Evolutionary conservation across 257 asterid genomes (phyloP), one percentile per base, ranked within the genome.

Genomic region (Plantago major): DNA sequence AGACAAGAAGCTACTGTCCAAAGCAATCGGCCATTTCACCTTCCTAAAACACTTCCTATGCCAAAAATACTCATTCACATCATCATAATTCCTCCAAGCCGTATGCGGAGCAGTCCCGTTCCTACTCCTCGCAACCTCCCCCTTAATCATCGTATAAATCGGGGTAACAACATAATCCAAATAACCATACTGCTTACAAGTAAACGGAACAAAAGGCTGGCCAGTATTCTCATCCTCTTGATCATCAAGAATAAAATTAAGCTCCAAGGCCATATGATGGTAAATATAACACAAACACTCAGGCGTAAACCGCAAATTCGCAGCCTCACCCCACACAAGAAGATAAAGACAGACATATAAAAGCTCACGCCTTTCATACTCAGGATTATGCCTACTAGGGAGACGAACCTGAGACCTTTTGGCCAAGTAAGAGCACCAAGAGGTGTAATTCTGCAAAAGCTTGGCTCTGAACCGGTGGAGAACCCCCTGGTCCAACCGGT

Each of bases 31-130:
- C 98, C 98, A 91, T 53, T 81, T 82, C 59, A 91, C 58, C 73
- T 76, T 88, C 81, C 67, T 74, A 62, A 91, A 88, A 79, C 95
- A 88, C 64, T 66, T 81, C 79, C 88, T 82, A n/a, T 84, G 86
- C 98, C 98, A 91, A 69, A 91, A 91, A 53, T 78, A 91, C 82
- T 91, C 98, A 49, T 91, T 91, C 15, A 91, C 83, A 61, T 88
- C 98, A 78, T 91, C 98, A 77, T 88, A 91, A 63, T 91, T 91
- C 72, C 98, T 81, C 98, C 98, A 91, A 42, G 98, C 98, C 4
- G 98, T 82, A 79, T 88, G 96, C 2, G 98, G 98, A 15, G 95
- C 95, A 16, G 94, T 88, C 68, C 98, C 96, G 53, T 77, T 78
- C 69, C 96, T 78, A 72, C 98, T 91, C 76, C 95, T 81, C 49